phyloP scores from a whole-genome alignment of 1,284 basidiomycete species.

The Vanrija humicola region DNA sequence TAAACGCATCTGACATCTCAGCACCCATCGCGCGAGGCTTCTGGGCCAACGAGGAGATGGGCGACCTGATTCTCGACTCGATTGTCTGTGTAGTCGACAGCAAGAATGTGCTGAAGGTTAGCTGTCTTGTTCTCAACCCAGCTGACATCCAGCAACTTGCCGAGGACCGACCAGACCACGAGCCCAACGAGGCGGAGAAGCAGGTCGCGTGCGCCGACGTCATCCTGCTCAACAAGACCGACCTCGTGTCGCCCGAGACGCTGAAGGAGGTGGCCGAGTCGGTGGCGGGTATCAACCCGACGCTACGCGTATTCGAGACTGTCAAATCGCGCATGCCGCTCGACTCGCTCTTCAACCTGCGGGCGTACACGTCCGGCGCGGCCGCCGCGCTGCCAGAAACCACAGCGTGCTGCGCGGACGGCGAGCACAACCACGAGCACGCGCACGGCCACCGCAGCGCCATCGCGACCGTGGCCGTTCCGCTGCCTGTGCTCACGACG shows the following conservation, averaged over 20 bases:
- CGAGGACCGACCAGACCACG: constrained; percentile 60
- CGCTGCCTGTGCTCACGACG: constrained; percentile 58
- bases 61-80: constrained; percentile 73
- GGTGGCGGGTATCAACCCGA: constrained; percentile 67
- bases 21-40: constrained; percentile 76
- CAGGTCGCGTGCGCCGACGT: constrained; percentile 88
- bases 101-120: constrained; percentile 71
- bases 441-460: constrained; percentile 48
- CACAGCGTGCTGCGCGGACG: constrained; percentile 1
- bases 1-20: no score
- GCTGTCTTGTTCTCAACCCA: constrained; percentile 5
- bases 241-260: constrained; percentile 57
- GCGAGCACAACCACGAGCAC: constrained; percentile 40
- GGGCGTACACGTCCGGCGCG: constrained; percentile 60
- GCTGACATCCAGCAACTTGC: constrained; percentile 65
- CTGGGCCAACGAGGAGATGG: constrained; percentile 88
- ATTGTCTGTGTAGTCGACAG: constrained; percentile 89
- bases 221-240: constrained; percentile 82
- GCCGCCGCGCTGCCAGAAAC: constrained; percentile 13
- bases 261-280: constrained; percentile 55
- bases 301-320: constrained; percentile 67
- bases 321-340: constrained; percentile 65
- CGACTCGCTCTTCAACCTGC: constrained; percentile 67
- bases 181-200: constrained; percentile 69
- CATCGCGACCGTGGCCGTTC: constrained; percentile 63